phyloP scores from a whole-genome alignment of 176 grass and related monocot genomes.

The Pontederia paniculata region DNA sequence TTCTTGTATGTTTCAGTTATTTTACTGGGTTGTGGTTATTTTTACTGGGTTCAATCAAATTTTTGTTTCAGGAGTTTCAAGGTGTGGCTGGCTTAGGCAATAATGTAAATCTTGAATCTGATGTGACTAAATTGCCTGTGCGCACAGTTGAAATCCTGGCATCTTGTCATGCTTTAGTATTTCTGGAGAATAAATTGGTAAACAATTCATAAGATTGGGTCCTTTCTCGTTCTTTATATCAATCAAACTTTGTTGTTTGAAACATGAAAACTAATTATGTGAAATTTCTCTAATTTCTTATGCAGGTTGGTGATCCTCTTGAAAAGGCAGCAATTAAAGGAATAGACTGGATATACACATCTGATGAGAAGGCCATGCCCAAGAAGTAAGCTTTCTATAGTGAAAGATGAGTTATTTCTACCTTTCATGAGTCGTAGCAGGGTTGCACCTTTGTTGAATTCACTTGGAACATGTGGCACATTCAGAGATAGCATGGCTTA shows the following conservation, averaged over 20 bases:
- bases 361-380: constrained; percentile 90
- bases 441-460: too few relatives aligned
- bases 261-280: background rate
- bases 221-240: background rate
- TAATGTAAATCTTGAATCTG: constrained; percentile 51
- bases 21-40: too few relatives aligned
- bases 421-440: constrained; percentile 13
- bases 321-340: constrained; percentile 97
- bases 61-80: constrained; percentile 88
- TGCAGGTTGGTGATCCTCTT: constrained; percentile 95
- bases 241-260: background rate
- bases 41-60: background rate
- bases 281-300: constrained; percentile 5
- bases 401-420: constrained; percentile 2
- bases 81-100: constrained; percentile 81
- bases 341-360: constrained; percentile 98
- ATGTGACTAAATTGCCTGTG: constrained; percentile 61
- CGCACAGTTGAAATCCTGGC: constrained; percentile 66
- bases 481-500: too few relatives aligned
- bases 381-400: constrained; percentile 53
- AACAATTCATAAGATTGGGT: background rate
- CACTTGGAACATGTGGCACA: too few relatives aligned
- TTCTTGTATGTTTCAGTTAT: background rate
- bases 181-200: constrained; percentile 99
- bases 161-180: constrained; percentile 92